Evolutionary conservation across 495 filamentous ascomycete genomes (phyloP).

Genomic region (Aspergillus affinis): DNA sequence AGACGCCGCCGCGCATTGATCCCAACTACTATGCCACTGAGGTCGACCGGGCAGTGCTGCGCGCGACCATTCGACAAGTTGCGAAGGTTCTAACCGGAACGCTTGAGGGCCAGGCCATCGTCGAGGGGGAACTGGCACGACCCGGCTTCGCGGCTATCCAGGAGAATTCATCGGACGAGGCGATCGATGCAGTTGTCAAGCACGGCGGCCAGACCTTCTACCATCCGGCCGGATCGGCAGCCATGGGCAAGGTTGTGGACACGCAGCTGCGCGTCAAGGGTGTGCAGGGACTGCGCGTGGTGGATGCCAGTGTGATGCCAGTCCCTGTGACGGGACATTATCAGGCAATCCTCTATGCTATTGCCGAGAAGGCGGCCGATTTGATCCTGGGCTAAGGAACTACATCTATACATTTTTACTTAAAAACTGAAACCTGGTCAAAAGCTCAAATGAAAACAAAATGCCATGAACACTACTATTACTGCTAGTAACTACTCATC

Average conservation of each 20-base stretch:
- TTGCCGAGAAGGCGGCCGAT: constrained; percentile 35
- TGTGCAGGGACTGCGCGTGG: constrained; percentile 36
- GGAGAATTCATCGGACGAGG: constrained; percentile 26
- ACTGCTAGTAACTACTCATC: no score
- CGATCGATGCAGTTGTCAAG: constrained; percentile 28
- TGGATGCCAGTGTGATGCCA: constrained; percentile 42
- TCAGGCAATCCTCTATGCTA: constrained; percentile 35
- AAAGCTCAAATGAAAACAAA: no score
- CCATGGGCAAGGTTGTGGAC: constrained; percentile 45
- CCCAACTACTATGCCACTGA: constrained; percentile 44
- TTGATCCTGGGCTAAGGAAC: constrained; percentile 14
- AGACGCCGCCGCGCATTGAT: constrained; percentile 35
- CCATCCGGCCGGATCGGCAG: constrained; percentile 31
- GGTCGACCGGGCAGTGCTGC: constrained; percentile 28
- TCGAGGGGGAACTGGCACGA: constrained; percentile 23
- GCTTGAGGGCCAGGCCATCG: constrained; percentile 17
- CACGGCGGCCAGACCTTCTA: constrained; percentile 25
- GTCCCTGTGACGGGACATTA: constrained; percentile 31
- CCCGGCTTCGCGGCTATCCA: constrained; percentile 19
- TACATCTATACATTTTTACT: no score
- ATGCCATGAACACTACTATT: no score
- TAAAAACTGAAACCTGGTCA: no score
- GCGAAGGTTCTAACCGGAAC: constrained; percentile 17
- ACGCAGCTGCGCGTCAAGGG: constrained; percentile 36
- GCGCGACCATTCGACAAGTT: constrained; percentile 22